Percentiles rank a stretch among this genome's conserved stretches.
phyloP scores from a whole-genome alignment of 345 rosid species.

The Melaleuca quinquenervia region DNA sequence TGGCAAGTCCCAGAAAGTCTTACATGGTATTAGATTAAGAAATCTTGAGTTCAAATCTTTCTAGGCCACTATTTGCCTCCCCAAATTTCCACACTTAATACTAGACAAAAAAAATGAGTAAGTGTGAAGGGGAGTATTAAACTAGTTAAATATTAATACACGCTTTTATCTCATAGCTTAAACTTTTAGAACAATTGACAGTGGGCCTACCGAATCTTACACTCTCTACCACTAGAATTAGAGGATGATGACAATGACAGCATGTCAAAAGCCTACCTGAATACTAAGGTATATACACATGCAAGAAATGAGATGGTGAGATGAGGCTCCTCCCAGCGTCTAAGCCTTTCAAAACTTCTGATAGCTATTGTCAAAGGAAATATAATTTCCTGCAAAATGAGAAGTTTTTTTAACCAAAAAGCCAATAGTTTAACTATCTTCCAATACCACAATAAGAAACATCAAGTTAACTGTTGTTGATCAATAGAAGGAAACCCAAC shows the following conservation, averaged over 20 bases:
- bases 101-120: too few relatives aligned
- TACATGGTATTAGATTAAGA: too few relatives aligned
- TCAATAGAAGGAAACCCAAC: not conserved
- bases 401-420: not conserved
- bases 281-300: constrained; percentile 47
- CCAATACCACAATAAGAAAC: not conserved
- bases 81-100: too few relatives aligned
- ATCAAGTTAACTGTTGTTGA: not conserved
- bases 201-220: too few relatives aligned
- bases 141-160: too few relatives aligned
- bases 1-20: too few relatives aligned
- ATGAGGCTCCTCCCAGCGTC: constrained; percentile 88
- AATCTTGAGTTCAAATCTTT: too few relatives aligned
- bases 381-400: constrained; percentile 59
- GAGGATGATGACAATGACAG: not conserved
- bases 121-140: too few relatives aligned
- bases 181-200: too few relatives aligned
- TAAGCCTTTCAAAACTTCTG: constrained; percentile 57
- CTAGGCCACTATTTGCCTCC: too few relatives aligned
- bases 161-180: too few relatives aligned
- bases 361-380: constrained; percentile 57
- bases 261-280: constrained; percentile 40
- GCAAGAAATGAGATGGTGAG: constrained; percentile 73
- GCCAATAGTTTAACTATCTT: not conserved
- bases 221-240: not conserved